Percentiles rank a stretch among this genome's conserved stretches.
Conservation (phyloP, 164 flowering plant genomes). For the Chimonanthus salicifolius region DNA sequence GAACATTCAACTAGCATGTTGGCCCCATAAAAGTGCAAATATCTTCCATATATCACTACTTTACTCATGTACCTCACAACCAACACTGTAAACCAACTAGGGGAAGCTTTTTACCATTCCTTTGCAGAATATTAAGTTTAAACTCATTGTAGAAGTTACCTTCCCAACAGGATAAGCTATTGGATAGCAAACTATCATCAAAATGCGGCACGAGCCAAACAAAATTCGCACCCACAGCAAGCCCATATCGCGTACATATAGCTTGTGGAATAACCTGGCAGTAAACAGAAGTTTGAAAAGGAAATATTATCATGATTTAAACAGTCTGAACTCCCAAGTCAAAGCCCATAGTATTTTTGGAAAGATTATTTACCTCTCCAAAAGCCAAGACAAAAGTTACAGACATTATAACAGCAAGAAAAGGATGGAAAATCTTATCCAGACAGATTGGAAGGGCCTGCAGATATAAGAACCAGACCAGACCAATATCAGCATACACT, state of each 20-base stretch:
- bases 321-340: background rate
- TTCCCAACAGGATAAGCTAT: slow-evolving; percentile 91
- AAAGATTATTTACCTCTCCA: slow-evolving; percentile 68
- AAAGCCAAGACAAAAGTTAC: slow-evolving; percentile 92
- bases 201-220: slow-evolving; percentile 84
- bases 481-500: background rate
- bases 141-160: slow-evolving; percentile 35
- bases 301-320: background rate
- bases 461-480: slow-evolving; percentile 13
- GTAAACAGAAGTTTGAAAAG: background rate
- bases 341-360: slow-evolving; percentile 5
- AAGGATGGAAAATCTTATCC: slow-evolving; percentile 86
- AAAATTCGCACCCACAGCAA: slow-evolving; percentile 93
- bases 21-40: background rate
- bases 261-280: slow-evolving; percentile 93
- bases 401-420: slow-evolving; percentile 81
- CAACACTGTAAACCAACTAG: background rate
- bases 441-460: slow-evolving; percentile 96
- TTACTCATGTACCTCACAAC: background rate
- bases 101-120: background rate
- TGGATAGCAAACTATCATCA: slow-evolving; percentile 91
- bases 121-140: too few species aligned
- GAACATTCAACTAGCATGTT: background rate
- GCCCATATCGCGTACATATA: slow-evolving; percentile 92
- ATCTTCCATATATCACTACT: background rate